Base-by-base conservation (phyloP, 495 filamentous ascomycete species). In the Trichoderma gamsii region DNA sequence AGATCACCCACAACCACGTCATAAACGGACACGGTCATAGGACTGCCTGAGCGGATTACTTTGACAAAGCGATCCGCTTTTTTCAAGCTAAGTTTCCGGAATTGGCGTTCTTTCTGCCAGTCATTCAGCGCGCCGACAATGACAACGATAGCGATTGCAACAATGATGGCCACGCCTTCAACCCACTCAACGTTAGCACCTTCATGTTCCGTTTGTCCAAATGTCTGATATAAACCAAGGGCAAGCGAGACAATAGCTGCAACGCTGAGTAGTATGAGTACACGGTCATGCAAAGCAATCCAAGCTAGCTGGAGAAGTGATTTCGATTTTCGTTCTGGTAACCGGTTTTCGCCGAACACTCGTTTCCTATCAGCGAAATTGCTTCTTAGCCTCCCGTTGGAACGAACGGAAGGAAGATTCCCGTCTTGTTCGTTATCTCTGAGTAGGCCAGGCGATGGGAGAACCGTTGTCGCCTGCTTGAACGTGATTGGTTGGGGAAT, bases 1-100 rank as follows among this genome's bases (percentile, higher is more conserved):
- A 97, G 84, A 74, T 97, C 93, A 43, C 93, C 93, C 21, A 90
- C 93, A 4, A 93, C 80, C 41, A 97, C 76, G 70, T 95, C 90
- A 72, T 90, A 85, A 41, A 97, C 85, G 1, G 89, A 92, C 38
- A 97, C 88, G 76, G 92, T 89, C 56, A 81, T 80, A 1, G 87
- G 89, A 71, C 85, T 89, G 56, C 92, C 92, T 5, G 90, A 93
- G 18, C 92, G 88, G 56, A 90, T 82, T 21, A 90, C 86, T 69
- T 92, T 93, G 69, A 95, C 84, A 43, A 81, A 73, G 61, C 91
- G 83, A 72, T 90, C 85, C 65, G 90, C 87, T 73, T 89, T 90
- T 76, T 90, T 90, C 70, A 86, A 87, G 73, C 89, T 89, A 46
- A 91, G 78, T 69, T 84, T 89, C 52, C 87, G 85, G 66, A 89